These are phyloP conservation scores for Croton setiger DNA, from an alignment of 441 rosid genomes.

Conservation along the genomic window DNA sequence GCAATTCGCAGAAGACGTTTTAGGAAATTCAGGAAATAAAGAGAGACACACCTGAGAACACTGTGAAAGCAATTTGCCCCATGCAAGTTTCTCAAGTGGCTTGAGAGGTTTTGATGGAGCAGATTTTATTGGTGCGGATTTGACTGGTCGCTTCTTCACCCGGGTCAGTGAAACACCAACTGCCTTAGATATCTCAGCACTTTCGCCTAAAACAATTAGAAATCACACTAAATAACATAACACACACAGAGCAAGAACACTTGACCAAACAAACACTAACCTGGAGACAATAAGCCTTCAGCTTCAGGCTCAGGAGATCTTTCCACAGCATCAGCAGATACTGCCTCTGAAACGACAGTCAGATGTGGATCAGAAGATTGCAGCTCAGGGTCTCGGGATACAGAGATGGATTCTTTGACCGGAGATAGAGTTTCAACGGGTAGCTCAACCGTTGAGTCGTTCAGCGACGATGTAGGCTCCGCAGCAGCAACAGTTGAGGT, in stretches of 20 bases:
- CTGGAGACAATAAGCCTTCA: conserved; percentile 48
- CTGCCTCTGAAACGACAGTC: conserved; percentile 37
- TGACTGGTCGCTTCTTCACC: conserved; percentile 44
- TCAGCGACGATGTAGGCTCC: conserved; percentile 50
- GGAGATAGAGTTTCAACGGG: conserved; percentile 40
- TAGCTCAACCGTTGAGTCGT: conserved; percentile 31
- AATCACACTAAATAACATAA: not conserved
- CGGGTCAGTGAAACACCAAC: conserved; percentile 25
- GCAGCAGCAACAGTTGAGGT: conserved; percentile 29
- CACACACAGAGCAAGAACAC: conserved; percentile 12
- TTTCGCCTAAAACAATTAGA: conserved; percentile 39
- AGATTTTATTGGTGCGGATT: not conserved
- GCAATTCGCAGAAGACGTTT: too few relatives aligned
- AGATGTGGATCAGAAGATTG: conserved; percentile 65
- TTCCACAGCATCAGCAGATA: conserved; percentile 39
- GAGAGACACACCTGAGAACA: conserved; percentile 53
- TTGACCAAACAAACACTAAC: too few relatives aligned
- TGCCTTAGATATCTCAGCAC: conserved; percentile 54
- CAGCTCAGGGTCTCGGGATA: conserved; percentile 51
- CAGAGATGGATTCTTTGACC: conserved; percentile 54
- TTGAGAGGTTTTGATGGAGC: conserved; percentile 33
- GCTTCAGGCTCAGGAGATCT: conserved; percentile 49
- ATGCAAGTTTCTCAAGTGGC: conserved; percentile 51
- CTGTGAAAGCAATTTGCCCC: conserved; percentile 95
- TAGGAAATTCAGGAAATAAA: not conserved